Base-by-base conservation (phyloP, 1,284 basidiomycete genomes). In the Malassezia globosa region DNA sequence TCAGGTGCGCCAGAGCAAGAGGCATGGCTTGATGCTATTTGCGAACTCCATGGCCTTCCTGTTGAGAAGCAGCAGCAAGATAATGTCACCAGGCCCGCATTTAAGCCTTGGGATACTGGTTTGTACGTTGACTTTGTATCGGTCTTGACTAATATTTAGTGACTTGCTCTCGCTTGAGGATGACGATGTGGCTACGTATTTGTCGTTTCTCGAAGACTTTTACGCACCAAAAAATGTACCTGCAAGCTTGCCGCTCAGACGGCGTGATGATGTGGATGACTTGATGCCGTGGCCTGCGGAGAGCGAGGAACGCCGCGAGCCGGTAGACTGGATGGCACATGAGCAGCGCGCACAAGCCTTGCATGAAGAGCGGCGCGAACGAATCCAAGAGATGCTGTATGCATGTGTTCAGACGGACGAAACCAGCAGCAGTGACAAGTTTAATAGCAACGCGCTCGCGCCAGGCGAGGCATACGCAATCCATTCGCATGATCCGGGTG, bases 1-100 rank as follows among this genome's bases (percentile, higher is more conserved):
- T 59, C 81, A 81, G 63, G 63, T 69, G 22, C 78, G n/a, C 44
- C 50, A 35, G 21, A 13, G 31, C 29, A 42, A 3, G 18, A 31
- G 7, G 26, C 23, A 13, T 52, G 50, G 50, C 31, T 52, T 31
- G 35, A 26, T 26, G 45, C 50, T 19, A 16, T 46, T 11, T 33
- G 37, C 8, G 22, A 25, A 10, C 23, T 37, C 8, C 27, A 42
- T 18, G 38, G 38, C n/a, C 19, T 40, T n/a, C 26, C 45, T 23
- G 21, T 22, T 11, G 35, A 25, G n/a, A 29, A 21, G 38, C 11
- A 7, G 11, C 23, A 29, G 41, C n/a, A 16, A 41, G 1, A 14
- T 41, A 34, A 16, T 21, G 19, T n/a, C n/a, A n/a, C n/a, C n/a
- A n/a, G n/a, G n/a, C 24, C 19, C 8, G 24, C 44, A 3, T 46